Base-by-base conservation (phyloP, 2,329 filamentous ascomycete species). In the Alternaria conjuncta region DNA sequence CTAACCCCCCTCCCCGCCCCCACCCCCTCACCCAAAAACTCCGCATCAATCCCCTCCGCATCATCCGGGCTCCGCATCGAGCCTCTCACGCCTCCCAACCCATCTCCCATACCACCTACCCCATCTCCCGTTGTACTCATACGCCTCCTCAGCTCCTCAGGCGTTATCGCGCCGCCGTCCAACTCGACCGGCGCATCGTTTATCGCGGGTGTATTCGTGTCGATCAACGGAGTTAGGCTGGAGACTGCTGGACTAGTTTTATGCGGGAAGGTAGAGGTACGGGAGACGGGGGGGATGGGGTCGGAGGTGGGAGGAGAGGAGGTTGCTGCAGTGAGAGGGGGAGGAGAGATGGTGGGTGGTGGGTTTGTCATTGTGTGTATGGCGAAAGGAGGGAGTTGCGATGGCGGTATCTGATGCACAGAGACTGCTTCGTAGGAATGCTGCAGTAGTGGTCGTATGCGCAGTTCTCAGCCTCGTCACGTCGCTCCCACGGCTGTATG, bases 131-230 rank as follows among this genome's bases (percentile, higher is more conserved):
- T 67, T 61, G 64, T 69, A 61, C 72, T 69, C 60, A 64, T 69
- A 61, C 72, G 58, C 59, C 71, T 62, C 54, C 65, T 66, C n/a
- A 69, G 20, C 49, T 76, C 74, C 44, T 74, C 73, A 3, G 69
- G 61, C 30, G 62, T 73, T 11, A 71, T 66, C 2, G 73, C 66
- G 4, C 67, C 61, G 30, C 78, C 77, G 56, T 84, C 83, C 6
- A 85, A 67, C 69, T 85, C 83, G 6, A 83, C 77, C 0, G 83
- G 82, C 47, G 75, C 73, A 11, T 71, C 67, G 65, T 85, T 84
- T 67, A 84, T 81, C 5, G 82, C 73, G 0, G 79, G 80, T 3
- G 78, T 76, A 6, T 71, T 72, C 2, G 79, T 77, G 6, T 79
- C 77, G 64, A 84, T 79, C 43, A 78, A 73, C 0, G 78, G 74